These are phyloP conservation scores for Lumnitzera littorea DNA, from an alignment of 345 rosid species.

Conservation along the genomic window DNA sequence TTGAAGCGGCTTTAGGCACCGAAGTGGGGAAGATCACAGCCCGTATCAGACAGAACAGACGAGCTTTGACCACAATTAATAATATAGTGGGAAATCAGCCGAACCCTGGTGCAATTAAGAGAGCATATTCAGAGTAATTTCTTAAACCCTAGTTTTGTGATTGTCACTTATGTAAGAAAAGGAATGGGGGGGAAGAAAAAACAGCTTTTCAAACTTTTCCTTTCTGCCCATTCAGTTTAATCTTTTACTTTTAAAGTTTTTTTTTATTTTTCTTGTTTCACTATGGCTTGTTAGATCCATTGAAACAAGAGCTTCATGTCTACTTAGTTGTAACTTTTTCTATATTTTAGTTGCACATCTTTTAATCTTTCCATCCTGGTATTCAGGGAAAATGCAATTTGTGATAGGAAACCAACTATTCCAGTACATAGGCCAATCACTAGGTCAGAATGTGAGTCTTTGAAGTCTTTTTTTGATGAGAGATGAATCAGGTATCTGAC, in stretches of 20 bases:
- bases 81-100: conserved; percentile 51
- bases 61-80: conserved; percentile 68
- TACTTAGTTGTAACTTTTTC: neutral
- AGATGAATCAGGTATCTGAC: neutral
- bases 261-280: too few relatives aligned
- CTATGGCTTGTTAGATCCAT: too few relatives aligned
- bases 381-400: conserved; percentile 34
- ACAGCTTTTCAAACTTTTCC: neutral
- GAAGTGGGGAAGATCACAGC: conserved; percentile 50
- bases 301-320: too few relatives aligned
- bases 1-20: conserved; percentile 44
- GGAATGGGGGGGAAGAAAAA: too few relatives aligned
- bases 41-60: conserved; percentile 42
- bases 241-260: too few relatives aligned
- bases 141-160: conserved; percentile 5
- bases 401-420: conserved; percentile 41
- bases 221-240: neutral
- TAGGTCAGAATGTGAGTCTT: conserved; percentile 36
- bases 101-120: conserved; percentile 65
- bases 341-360: neutral
- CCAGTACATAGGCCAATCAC: conserved; percentile 80
- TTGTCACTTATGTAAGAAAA: too few relatives aligned
- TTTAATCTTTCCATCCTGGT: neutral
- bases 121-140: conserved; percentile 51
- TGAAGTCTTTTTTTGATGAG: conserved; percentile 1